A percentile compares a stretch with the other conserved stretches of the same genome.
These are phyloP conservation scores for Asterophora lycoperdoides DNA, from an alignment of 768 basidiomycete species.

Conservation along the genomic window DNA sequence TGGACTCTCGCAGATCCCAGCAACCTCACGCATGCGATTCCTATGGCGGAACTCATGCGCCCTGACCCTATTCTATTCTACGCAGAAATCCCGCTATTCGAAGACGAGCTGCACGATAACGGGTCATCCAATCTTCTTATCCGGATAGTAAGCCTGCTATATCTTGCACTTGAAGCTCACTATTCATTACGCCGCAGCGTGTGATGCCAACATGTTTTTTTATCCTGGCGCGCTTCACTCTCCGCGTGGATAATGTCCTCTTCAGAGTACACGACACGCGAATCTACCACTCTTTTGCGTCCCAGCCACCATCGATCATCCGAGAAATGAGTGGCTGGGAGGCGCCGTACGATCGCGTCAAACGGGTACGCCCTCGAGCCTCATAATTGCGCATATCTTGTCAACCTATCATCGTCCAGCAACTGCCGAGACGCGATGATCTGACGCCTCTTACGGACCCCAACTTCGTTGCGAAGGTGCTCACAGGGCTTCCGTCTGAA, in stretches of 20 bases:
- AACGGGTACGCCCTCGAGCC: constrained; percentile 41
- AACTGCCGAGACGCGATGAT: constrained; percentile 71
- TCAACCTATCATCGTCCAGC: constrained; percentile 34
- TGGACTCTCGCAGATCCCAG: constrained; percentile 59
- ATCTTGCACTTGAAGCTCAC: neutral
- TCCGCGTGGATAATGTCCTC: constrained; percentile 92
- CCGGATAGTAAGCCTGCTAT: constrained; percentile 65
- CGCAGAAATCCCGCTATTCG: constrained; percentile 90
- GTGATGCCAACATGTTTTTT: constrained; percentile 97
- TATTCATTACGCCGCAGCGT: constrained; percentile 47
- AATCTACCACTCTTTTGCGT: constrained; percentile 79
- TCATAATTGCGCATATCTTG: neutral
- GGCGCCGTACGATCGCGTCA: constrained; percentile 79
- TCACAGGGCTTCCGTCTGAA: constrained; percentile 58
- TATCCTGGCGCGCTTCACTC: constrained; percentile 83
- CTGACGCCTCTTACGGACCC: constrained; percentile 85
- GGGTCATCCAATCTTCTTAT: constrained; percentile 83
- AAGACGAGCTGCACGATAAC: constrained; percentile 97
- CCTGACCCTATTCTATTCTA: constrained; percentile 98
- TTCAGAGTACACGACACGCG: constrained; percentile 89
- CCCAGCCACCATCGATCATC: constrained; percentile 57
- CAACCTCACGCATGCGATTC: constrained; percentile 62
- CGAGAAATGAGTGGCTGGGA: constrained; percentile 90
- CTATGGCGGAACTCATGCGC: constrained; percentile 77
- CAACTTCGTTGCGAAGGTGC: constrained; percentile 71